Conservation (phyloP, 2,329 filamentous ascomycete species). For the Tricladium varicosporioides region DNA sequence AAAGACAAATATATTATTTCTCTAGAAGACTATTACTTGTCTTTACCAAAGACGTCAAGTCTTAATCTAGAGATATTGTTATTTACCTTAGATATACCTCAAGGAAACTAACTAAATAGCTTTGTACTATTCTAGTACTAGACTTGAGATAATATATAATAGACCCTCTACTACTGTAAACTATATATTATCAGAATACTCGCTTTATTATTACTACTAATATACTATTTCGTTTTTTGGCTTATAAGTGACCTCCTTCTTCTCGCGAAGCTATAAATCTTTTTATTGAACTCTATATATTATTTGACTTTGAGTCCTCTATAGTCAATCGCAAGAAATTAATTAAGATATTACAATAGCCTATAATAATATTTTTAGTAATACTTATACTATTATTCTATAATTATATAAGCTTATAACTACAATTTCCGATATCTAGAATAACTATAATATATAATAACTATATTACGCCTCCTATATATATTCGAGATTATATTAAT, state of each 20-base stretch:
- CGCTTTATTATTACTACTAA: not conserved
- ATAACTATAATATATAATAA: slow-evolving; percentile 1
- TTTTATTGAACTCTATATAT: slow-evolving; percentile 5
- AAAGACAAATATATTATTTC: slow-evolving; percentile 5
- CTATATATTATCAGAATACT: not conserved
- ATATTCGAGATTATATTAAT: slow-evolving; percentile 10
- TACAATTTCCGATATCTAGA: slow-evolving; percentile 6
- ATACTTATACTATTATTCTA: slow-evolving; percentile 9
- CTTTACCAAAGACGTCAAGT: not conserved
- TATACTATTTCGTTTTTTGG: not conserved
- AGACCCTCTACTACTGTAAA: not conserved
- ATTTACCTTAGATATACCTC: not conserved
- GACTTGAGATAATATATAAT: not conserved
- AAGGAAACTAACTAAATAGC: not conserved
- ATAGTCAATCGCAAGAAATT: not conserved
- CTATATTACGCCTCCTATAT: not conserved
- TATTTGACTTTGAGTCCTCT: slow-evolving; percentile 6
- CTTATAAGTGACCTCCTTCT: slow-evolving; percentile 6
- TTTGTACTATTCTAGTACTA: slow-evolving; percentile 1
- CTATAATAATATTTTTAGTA: slow-evolving; percentile 5
- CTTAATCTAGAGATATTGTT: slow-evolving; percentile 3
- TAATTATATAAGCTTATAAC: slow-evolving; percentile 5
- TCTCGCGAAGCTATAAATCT: slow-evolving; percentile 5
- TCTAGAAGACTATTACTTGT: not conserved
- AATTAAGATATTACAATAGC: slow-evolving; percentile 4